Evolutionary conservation across 306 rosid genomes (phyloP).

Genomic region (Quercus suber): DNA sequence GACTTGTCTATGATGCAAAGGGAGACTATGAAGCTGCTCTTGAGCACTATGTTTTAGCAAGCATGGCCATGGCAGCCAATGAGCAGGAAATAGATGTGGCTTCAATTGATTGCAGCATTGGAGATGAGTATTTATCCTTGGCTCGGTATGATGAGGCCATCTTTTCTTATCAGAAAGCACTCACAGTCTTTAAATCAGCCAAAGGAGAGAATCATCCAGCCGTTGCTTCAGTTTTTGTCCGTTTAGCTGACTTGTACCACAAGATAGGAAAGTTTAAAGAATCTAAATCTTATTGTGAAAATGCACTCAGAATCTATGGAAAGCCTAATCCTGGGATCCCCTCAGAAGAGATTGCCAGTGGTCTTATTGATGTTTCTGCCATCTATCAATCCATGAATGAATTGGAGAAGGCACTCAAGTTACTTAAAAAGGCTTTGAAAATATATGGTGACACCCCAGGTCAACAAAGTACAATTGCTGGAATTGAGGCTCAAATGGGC

Average conservation of each 20-base stretch:
- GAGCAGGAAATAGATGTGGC: conserved; percentile 65
- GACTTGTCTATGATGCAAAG: conserved; percentile 77
- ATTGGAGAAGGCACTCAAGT: conserved; percentile 62
- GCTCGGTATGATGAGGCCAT: conserved; percentile 79
- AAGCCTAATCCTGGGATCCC: conserved; percentile 57
- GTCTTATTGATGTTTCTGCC: conserved; percentile 73
- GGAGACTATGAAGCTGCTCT: conserved; percentile 85
- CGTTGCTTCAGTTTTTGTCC: conserved; percentile 73
- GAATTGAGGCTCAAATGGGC: conserved; percentile 90
- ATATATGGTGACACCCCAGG: conserved; percentile 52
- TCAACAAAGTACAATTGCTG: conserved; percentile 70
- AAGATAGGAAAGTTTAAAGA: conserved; percentile 78
- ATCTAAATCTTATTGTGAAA: conserved; percentile 71
- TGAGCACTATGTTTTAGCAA: conserved; percentile 76
- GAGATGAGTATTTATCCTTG: conserved; percentile 69
- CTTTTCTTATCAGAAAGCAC: conserved; percentile 73
- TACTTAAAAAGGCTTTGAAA: conserved; percentile 76
- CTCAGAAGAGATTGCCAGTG: conserved; percentile 74
- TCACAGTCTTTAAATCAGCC: conserved; percentile 59
- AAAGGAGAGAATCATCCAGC: conserved; percentile 77
- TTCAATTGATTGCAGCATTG: conserved; percentile 72
- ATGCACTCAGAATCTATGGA: conserved; percentile 63
- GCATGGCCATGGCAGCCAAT: conserved; percentile 72
- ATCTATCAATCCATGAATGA: conserved; percentile 82
- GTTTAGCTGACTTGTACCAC: conserved; percentile 78